Percentiles rank a stretch among this genome's conserved stretches.
phyloP scores from a whole-genome alignment of 805 yeast species.

The Blastobotrys chiropterorum region DNA sequence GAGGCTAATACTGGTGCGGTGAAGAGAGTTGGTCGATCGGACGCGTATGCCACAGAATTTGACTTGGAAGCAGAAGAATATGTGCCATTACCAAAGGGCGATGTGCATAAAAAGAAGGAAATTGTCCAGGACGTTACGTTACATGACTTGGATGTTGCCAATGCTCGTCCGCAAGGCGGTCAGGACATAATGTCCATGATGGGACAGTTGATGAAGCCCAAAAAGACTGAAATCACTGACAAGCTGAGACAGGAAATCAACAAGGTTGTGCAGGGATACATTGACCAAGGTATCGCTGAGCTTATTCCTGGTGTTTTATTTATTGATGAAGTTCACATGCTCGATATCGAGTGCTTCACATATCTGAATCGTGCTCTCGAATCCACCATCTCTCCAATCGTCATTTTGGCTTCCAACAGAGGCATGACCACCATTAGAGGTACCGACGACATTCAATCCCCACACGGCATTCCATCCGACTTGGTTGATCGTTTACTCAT shows the following conservation, averaged over 20 bases:
- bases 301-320: constrained; percentile 95
- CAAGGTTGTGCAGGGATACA: constrained; percentile 91
- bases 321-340: constrained; percentile 97
- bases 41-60: constrained; percentile 96
- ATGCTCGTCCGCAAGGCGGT: constrained; percentile 94
- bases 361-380: constrained; percentile 92
- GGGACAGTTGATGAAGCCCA: constrained; percentile 95
- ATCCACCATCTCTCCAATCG: constrained; percentile 87
- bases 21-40: constrained; percentile 96
- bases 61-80: constrained; percentile 98
- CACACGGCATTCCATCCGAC: constrained; percentile 97
- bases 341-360: constrained; percentile 95
- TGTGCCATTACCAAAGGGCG: constrained; percentile 98
- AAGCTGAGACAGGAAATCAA: constrained; percentile 90
- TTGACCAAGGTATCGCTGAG: constrained; percentile 97
- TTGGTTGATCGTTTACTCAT: constrained; percentile 85
- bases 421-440: constrained; percentile 92
- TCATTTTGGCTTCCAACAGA: constrained; percentile 91
- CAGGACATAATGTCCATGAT: constrained; percentile 93
- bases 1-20: constrained; percentile 98
- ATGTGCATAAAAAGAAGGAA: constrained; percentile 96
- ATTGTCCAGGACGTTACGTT: constrained; percentile 95
- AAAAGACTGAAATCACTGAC: constrained; percentile 94
- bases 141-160: constrained; percentile 94
- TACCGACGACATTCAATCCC: constrained; percentile 72